Conservation (phyloP, 352 stramenopile species). For the Phytopythium boreale region DNA sequence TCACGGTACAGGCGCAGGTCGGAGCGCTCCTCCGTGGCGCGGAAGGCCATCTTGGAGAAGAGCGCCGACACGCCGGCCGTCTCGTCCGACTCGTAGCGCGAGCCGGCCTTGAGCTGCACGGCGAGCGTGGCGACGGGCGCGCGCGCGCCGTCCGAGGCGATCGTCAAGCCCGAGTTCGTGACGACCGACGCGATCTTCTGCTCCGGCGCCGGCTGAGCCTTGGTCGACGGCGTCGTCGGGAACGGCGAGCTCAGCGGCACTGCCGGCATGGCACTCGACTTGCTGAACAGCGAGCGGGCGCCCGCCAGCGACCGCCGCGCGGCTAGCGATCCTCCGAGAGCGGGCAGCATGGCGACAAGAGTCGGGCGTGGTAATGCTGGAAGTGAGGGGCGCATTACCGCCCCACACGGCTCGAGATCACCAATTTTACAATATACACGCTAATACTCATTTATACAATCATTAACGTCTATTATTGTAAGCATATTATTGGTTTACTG, state of each 20-base stretch:
- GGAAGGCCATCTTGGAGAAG: slow-evolving; percentile 84
- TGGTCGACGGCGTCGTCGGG: slow-evolving; percentile 36
- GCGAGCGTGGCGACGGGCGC: slow-evolving; percentile 57
- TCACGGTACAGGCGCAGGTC: slow-evolving; percentile 81
- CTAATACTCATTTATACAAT: neutral
- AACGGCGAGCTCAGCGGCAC: slow-evolving; percentile 66
- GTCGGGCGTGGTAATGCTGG: neutral
- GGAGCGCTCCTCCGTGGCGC: slow-evolving; percentile 62
- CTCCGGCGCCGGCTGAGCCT: slow-evolving; percentile 18
- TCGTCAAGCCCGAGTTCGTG: slow-evolving; percentile 46
- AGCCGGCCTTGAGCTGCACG: slow-evolving; percentile 58
- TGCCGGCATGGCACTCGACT: slow-evolving; percentile 53
- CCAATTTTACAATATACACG: neutral
- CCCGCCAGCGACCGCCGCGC: slow-evolving; percentile 14
- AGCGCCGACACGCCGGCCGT: slow-evolving; percentile 75
- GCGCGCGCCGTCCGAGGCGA: slow-evolving; percentile 54
- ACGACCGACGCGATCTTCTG: slow-evolving; percentile 27
- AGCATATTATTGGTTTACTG: neutral
- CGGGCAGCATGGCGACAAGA: slow-evolving; percentile 25
- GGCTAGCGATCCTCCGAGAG: neutral
- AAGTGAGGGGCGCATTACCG: neutral
- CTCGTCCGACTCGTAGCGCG: slow-evolving; percentile 64
- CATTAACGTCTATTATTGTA: neutral
- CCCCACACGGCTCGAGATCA: neutral
- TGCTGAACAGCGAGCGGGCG: slow-evolving; percentile 60